Conservation (phyloP, 805 yeast species). For the Yarrowia porcina region DNA sequence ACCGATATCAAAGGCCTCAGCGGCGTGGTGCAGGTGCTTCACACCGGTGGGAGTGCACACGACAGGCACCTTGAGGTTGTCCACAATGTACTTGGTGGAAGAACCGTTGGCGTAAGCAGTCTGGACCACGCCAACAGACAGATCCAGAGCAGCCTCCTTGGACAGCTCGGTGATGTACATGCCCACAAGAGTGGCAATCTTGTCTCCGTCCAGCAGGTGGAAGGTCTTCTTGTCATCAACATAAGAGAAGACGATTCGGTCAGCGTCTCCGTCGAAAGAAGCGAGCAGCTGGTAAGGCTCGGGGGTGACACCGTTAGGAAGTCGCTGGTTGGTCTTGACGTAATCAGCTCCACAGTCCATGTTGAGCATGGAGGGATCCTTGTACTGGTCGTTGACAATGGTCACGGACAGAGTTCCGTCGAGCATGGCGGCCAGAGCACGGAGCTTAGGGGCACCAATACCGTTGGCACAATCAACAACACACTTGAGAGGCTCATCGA, state of each 20-base stretch:
- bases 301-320: slow-evolving; percentile 61
- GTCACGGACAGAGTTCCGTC: slow-evolving; percentile 43
- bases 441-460: slow-evolving; percentile 81
- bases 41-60: slow-evolving; percentile 94
- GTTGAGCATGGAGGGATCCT: slow-evolving; percentile 60
- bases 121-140: slow-evolving; percentile 78
- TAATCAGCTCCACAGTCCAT: slow-evolving; percentile 90
- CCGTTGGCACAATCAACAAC: slow-evolving; percentile 93
- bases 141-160: slow-evolving; percentile 43
- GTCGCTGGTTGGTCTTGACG: slow-evolving; percentile 81
- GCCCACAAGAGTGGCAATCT: slow-evolving; percentile 82
- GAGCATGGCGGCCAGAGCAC: slow-evolving; percentile 47
- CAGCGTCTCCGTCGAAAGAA: slow-evolving; percentile 97
- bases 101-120: slow-evolving; percentile 98
- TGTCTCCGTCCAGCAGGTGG: slow-evolving; percentile 78
- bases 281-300: slow-evolving; percentile 55
- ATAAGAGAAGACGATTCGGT: slow-evolving; percentile 76
- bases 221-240: slow-evolving; percentile 37
- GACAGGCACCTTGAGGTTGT: slow-evolving; percentile 68
- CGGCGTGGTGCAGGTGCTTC: slow-evolving; percentile 92
- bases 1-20: slow-evolving; percentile 80
- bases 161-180: slow-evolving; percentile 53
- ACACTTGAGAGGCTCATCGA: slow-evolving; percentile 44
- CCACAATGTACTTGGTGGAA: slow-evolving; percentile 67
- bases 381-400: slow-evolving; percentile 52